Conservation (phyloP, 768 basidiomycete genomes). For the Gloeopeniophorella convolvens region DNA sequence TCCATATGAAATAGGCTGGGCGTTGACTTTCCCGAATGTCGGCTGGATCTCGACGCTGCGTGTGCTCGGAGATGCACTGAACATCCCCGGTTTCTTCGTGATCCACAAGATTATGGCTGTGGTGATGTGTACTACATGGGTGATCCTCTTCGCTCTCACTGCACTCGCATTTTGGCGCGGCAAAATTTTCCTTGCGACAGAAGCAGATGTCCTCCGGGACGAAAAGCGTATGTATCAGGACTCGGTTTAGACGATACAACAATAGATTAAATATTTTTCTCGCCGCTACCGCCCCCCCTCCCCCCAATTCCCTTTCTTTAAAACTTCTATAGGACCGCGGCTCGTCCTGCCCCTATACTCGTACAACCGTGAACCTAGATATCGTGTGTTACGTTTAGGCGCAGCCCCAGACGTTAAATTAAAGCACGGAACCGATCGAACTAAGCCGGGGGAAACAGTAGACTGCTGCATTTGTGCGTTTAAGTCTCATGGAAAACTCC, state of each 20-base stretch:
- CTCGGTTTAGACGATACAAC: not conserved
- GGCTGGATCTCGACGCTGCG: slow-evolving; percentile 41
- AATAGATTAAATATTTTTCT: not conserved
- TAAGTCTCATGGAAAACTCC: too few relatives aligned
- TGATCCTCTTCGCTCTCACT: slow-evolving; percentile 37
- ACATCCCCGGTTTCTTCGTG: slow-evolving; percentile 33
- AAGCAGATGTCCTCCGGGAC: slow-evolving; percentile 39
- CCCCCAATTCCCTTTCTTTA: too few relatives aligned
- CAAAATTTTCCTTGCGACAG: slow-evolving; percentile 36
- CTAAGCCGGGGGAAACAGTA: too few relatives aligned
- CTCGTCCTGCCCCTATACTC: too few relatives aligned
- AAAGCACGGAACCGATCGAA: too few relatives aligned
- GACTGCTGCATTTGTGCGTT: too few relatives aligned
- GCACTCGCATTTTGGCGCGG: slow-evolving; percentile 37
- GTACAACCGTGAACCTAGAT: too few relatives aligned
- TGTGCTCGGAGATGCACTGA: slow-evolving; percentile 37
- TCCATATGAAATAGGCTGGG: too few relatives aligned
- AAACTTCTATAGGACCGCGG: too few relatives aligned
- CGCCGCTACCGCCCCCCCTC: too few relatives aligned
- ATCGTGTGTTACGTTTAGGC: too few relatives aligned
- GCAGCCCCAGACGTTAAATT: too few relatives aligned
- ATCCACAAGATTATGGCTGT: slow-evolving; percentile 36
- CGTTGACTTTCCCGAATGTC: slow-evolving; percentile 42
- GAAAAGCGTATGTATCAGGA: not conserved
- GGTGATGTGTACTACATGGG: slow-evolving; percentile 37